A percentile compares a stretch with the other conserved stretches of the same genome.
Evolutionary conservation across 345 rosid species (phyloP).

Genomic region (Viola odorata): DNA sequence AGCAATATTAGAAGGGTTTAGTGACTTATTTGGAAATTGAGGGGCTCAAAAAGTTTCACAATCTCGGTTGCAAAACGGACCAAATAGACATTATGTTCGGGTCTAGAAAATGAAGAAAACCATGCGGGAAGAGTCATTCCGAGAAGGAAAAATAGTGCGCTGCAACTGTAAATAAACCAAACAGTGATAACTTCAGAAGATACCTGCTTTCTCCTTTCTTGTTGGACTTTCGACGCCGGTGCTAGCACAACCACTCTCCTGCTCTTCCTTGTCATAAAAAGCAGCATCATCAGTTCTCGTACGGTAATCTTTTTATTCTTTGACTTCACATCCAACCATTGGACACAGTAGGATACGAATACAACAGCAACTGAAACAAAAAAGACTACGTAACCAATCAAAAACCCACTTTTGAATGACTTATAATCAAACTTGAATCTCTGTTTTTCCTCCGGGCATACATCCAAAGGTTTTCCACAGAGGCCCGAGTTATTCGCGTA

Average conservation of each 20-base stretch:
- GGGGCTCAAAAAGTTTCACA: too few relatives aligned
- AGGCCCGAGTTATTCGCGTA: conserved; percentile 20
- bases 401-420: conserved; percentile 9
- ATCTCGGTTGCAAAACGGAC: too few relatives aligned
- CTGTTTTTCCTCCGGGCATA: not conserved
- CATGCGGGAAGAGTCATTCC: too few relatives aligned
- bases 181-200: not conserved
- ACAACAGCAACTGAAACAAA: too few relatives aligned
- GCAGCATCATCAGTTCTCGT: not conserved
- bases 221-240: not conserved
- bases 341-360: conserved; percentile 4
- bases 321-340: not conserved
- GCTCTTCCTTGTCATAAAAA: not conserved
- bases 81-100: too few relatives aligned
- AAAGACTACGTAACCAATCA: conserved; percentile 1
- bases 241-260: not conserved
- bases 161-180: too few relatives aligned
- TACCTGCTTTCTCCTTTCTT: not conserved
- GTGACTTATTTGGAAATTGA: too few relatives aligned
- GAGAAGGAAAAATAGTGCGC: too few relatives aligned
- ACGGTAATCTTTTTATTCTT: not conserved
- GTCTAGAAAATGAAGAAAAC: too few relatives aligned
- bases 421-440: too few relatives aligned
- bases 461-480: conserved; percentile 16
- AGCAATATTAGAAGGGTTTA: too few relatives aligned